These are phyloP conservation scores for Hyaloscypha variabilis DNA, from an alignment of 495 filamentous ascomycete genomes.

Conservation along the genomic window DNA sequence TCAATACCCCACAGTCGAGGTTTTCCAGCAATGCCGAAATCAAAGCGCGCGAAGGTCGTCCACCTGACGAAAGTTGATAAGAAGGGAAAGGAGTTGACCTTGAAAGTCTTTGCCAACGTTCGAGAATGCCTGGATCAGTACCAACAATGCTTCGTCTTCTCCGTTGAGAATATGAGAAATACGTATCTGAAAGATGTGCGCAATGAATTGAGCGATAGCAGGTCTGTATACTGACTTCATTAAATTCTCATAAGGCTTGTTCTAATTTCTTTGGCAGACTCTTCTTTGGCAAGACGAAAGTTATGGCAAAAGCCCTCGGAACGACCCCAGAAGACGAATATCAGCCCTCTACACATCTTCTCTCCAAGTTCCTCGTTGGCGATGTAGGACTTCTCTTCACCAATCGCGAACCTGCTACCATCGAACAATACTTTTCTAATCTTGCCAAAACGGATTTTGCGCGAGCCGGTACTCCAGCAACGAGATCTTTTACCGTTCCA, in stretches of 20 bases:
- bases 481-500: constrained; percentile 76
- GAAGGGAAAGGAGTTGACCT: constrained; percentile 87
- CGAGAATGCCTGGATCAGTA: constrained; percentile 83
- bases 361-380: constrained; percentile 73
- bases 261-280: constrained; percentile 51
- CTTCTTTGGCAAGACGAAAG: constrained; percentile 99
- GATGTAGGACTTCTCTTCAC: constrained; percentile 92
- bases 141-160: constrained; percentile 90
- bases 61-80: constrained; percentile 89
- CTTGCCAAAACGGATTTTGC: constrained; percentile 81
- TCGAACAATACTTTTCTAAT: constrained; percentile 67
- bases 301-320: constrained; percentile 93
- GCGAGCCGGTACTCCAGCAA: constrained; percentile 76
- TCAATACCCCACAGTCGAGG: constrained; percentile 4
- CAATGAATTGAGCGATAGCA: constrained; percentile 78
- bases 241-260: background rate
- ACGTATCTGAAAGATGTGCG: constrained; percentile 93
- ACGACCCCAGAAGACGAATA: constrained; percentile 71
- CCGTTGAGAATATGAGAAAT: constrained; percentile 98
- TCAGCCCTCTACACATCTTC: constrained; percentile 68
- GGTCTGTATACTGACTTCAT: constrained; percentile 52
- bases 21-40: constrained; percentile 80
- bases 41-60: constrained; percentile 87
- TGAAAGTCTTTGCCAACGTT: constrained; percentile 84
- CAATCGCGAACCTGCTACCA: constrained; percentile 62